phyloP scores from a whole-genome alignment of 2,329 filamentous ascomycete species.

The Fusarium coicis region DNA sequence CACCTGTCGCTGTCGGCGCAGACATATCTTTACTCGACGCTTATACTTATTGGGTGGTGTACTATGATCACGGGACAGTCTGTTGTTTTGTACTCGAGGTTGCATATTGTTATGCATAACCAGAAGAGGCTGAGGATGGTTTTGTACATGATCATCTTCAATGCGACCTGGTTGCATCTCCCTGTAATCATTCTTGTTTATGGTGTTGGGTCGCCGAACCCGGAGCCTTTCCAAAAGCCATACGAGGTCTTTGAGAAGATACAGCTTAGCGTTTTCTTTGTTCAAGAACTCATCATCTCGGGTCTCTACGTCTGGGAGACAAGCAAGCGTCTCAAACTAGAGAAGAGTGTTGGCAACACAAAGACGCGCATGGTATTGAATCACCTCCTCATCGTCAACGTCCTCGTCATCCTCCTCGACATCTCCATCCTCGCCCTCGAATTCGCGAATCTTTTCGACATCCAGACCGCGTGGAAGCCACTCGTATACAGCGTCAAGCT shows the following conservation, averaged over 20 bases:
- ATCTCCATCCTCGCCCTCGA: slow-evolving; percentile 46
- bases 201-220: slow-evolving; percentile 54
- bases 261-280: slow-evolving; percentile 64
- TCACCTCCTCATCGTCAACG: slow-evolving; percentile 57
- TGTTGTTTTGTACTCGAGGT: slow-evolving; percentile 69
- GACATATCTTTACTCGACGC: slow-evolving; percentile 38
- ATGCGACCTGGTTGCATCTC: slow-evolving; percentile 63
- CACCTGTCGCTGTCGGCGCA: slow-evolving; percentile 27
- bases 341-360: slow-evolving; percentile 45
- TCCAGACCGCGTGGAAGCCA: slow-evolving; percentile 40
- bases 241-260: slow-evolving; percentile 64
- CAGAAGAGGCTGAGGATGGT: slow-evolving; percentile 59
- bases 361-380: slow-evolving; percentile 36
- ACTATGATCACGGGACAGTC: slow-evolving; percentile 70
- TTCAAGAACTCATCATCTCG: slow-evolving; percentile 66
- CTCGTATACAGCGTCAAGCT: slow-evolving; percentile 51
- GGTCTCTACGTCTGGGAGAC: slow-evolving; percentile 65
- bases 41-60: slow-evolving; percentile 48
- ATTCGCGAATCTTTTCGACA: slow-evolving; percentile 52
- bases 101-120: slow-evolving; percentile 68
- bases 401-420: slow-evolving; percentile 55
- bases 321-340: slow-evolving; percentile 57
- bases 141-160: slow-evolving; percentile 66
- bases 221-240: slow-evolving; percentile 30
- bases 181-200: slow-evolving; percentile 66